Base-by-base conservation (phyloP, 202 grass and related monocot genomes). In the Setaria italica region DNA sequence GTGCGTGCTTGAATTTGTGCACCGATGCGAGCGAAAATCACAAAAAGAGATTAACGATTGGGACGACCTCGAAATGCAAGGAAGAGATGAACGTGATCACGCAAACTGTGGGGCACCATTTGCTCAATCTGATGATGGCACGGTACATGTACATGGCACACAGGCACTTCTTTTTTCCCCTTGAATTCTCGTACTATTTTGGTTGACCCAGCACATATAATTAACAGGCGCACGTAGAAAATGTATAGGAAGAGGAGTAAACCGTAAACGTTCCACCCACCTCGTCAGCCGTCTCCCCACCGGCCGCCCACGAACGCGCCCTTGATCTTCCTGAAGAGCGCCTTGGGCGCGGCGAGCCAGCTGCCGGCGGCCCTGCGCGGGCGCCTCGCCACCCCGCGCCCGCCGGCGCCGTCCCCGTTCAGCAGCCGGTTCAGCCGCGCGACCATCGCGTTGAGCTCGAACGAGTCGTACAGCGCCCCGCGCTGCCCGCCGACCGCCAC, bases 391-490 rank as follows among this genome's bases (percentile, higher is more conserved):
- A 12, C 76, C 17, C 17, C 50, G 3, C 14, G 6, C 11, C 29
- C 41, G 41, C 80, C 17, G 62, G 15, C 71, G 41, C 72, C 76
- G 29, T 58, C 64, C 35, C 56, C 65, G 62, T 74, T 74, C 70
- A 91, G 64, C 55, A 87, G 37, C 46, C 76, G 54, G 79, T 90
- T 83, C 21, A 94, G 79, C 70, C 80, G 90, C 69, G 43, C 55
- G 2, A 83, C 82, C 85, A 92, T 87, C 37, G 92, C 87, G 57
- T 73, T 92, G 82, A 88, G 87, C 87, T 92, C 90, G 69, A 90
- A 92, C 56, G 92, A 92, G 87, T 94, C 87, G 68, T 90, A 92
- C 79, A 94, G 82, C 39, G 80, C 84, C 82, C 85, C 85, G 50
- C 90, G 76, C 56, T 63, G 67, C 56, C 72, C 73, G 20, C 9